Percentiles rank a stretch among this genome's conserved stretches.
Conservation (phyloP, 176 grass and related monocot genomes). For the Musa beccarii region DNA sequence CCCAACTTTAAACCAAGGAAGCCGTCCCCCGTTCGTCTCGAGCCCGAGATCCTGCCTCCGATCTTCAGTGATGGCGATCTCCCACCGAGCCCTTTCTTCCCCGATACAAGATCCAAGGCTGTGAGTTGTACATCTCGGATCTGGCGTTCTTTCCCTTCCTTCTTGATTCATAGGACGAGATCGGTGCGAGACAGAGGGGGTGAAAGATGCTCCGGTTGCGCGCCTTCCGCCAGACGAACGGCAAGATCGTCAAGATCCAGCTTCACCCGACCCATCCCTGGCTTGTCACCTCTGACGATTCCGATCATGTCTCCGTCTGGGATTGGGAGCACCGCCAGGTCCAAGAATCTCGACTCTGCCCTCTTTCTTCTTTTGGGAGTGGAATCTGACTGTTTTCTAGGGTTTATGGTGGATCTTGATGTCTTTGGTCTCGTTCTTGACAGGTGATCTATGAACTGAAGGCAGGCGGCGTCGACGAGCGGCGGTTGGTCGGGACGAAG, state of each 20-base stretch:
- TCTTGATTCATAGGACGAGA: not conserved
- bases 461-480: conserved; percentile 86
- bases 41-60: not conserved
- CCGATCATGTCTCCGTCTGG: conserved; percentile 92
- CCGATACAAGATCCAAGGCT: not conserved
- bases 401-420: not conserved
- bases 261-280: conserved; percentile 95
- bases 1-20: too few relatives aligned
- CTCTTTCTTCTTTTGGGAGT: not conserved
- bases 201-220: conserved; percentile 87
- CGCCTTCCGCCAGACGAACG: conserved; percentile 85
- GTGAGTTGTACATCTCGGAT: not conserved
- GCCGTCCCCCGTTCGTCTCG: too few relatives aligned
- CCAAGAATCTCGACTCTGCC: not conserved
- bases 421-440: conserved; percentile 3
- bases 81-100: not conserved
- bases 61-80: not conserved
- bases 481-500: conserved; percentile 80
- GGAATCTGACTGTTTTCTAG: conserved; percentile 5
- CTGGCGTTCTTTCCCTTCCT: not conserved
- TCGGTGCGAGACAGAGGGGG: conserved; percentile 1
- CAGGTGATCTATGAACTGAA: conserved; percentile 99
- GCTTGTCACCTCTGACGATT: conserved; percentile 90
- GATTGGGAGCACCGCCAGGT: conserved; percentile 99
- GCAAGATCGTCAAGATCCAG: conserved; percentile 97